Percentiles rank a stretch among this genome's conserved stretches.
phyloP scores from a whole-genome alignment of 305 asterid genomes.

The Fraxinus sp. region DNA sequence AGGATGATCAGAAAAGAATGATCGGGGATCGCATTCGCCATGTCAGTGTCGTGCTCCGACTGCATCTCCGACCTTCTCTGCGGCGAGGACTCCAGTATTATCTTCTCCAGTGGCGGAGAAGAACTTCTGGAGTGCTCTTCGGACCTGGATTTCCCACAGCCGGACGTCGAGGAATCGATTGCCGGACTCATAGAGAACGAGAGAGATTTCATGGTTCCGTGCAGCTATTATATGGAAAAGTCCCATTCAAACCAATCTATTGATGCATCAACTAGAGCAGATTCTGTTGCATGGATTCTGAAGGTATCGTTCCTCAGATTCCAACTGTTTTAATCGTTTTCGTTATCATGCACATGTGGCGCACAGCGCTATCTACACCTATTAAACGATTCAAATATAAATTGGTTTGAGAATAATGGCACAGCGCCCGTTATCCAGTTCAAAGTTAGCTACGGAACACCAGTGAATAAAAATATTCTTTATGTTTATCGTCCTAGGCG shows the following conservation, averaged over 20 bases:
- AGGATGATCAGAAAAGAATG: conserved; percentile 43
- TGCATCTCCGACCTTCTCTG: conserved; percentile 86
- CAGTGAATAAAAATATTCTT: background rate
- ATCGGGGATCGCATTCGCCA: conserved; percentile 29
- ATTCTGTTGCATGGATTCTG: conserved; percentile 82
- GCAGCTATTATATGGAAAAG: conserved; percentile 33
- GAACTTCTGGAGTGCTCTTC: conserved; percentile 66
- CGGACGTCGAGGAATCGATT: conserved; percentile 65
- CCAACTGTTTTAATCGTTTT: conserved; percentile 16
- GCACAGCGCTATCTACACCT: background rate
- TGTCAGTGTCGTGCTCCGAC: conserved; percentile 76
- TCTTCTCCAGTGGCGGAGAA: conserved; percentile 49
- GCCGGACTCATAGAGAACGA: conserved; percentile 74
- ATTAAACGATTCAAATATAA: background rate
- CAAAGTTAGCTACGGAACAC: background rate
- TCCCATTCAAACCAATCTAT: conserved; percentile 45
- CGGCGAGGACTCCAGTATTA: conserved; percentile 58
- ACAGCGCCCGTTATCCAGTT: conserved; percentile 15
- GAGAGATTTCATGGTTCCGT: conserved; percentile 39
- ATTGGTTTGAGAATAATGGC: background rate
- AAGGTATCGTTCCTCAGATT: conserved; percentile 52
- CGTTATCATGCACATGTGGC: conserved; percentile 25
- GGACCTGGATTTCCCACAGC: conserved; percentile 43
- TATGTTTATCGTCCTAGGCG: conserved; percentile 11
- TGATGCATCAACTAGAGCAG: conserved; percentile 61